Evolutionary conservation across 768 basidiomycete genomes (phyloP).

Genomic region (Ramaria rubella): DNA sequence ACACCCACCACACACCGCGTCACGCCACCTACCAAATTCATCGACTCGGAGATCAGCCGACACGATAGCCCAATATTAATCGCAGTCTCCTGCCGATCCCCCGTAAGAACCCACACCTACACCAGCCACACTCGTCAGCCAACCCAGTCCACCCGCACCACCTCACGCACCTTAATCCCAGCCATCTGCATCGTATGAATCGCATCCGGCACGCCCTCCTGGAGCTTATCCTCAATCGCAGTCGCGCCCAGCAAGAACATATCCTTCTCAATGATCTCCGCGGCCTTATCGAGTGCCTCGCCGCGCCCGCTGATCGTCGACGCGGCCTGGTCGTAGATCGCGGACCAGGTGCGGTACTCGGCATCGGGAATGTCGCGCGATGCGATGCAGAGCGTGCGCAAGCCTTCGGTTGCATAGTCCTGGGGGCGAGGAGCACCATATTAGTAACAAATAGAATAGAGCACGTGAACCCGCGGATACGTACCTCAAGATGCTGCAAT

Average conservation of each 20-base stretch:
- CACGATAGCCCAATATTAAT: slow-evolving; percentile 99
- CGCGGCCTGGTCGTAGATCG: slow-evolving; percentile 87
- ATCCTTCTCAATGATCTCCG: slow-evolving; percentile 94
- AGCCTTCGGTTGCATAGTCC: slow-evolving; percentile 96
- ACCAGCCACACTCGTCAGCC: background rate
- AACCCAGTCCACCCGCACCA: background rate
- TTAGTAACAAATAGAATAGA: slow-evolving; percentile 3
- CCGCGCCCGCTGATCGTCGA: slow-evolving; percentile 92
- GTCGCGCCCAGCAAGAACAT: slow-evolving; percentile 91
- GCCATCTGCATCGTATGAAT: slow-evolving; percentile 98
- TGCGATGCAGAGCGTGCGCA: slow-evolving; percentile 94
- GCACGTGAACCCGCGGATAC: slow-evolving; percentile 10
- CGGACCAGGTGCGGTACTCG: slow-evolving; percentile 85
- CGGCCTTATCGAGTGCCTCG: slow-evolving; percentile 90
- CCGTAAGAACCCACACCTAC: slow-evolving; percentile 95
- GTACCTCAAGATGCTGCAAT: slow-evolving; percentile 81
- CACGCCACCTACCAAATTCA: slow-evolving; percentile 69
- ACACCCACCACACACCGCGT: background rate
- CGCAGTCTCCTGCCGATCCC: slow-evolving; percentile 97
- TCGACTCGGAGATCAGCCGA: slow-evolving; percentile 92
- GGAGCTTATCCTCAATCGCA: slow-evolving; percentile 96
- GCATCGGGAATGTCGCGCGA: slow-evolving; percentile 87
- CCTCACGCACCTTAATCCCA: slow-evolving; percentile 72
- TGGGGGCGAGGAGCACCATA: slow-evolving; percentile 22
- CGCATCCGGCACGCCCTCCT: slow-evolving; percentile 97